phyloP scores from a whole-genome alignment of 257 asterid species.

The Fraxinus pennsylvanica region DNA sequence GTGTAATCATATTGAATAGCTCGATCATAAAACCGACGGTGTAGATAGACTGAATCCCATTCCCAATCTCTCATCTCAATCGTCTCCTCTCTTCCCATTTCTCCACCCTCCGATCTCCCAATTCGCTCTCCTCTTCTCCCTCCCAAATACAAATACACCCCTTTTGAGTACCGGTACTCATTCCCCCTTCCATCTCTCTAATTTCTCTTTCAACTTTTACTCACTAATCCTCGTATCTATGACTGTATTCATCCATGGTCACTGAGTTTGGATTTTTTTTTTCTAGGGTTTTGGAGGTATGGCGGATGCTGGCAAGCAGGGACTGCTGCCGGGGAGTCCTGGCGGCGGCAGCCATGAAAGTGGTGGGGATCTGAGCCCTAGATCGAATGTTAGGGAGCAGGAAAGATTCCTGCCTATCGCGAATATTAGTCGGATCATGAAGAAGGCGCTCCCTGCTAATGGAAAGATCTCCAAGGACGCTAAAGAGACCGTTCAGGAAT shows the following conservation, averaged over 20 bases:
- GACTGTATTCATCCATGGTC: background rate
- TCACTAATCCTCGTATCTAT: background rate
- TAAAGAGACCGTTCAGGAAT: conserved; percentile 75
- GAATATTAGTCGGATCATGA: conserved; percentile 72
- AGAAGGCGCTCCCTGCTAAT: conserved; percentile 66
- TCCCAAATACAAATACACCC: conserved; percentile 35
- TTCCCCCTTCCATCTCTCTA: background rate
- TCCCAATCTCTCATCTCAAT: conserved; percentile 39
- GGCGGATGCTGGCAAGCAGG: conserved; percentile 51
- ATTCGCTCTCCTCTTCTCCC: conserved; percentile 34
- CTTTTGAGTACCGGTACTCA: conserved; percentile 5
- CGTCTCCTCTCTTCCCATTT: conserved; percentile 42
- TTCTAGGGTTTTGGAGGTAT: conserved; percentile 35
- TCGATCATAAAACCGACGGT: conserved; percentile 38
- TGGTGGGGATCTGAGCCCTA: conserved; percentile 66
- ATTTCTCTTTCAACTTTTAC: background rate
- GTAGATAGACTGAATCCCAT: conserved; percentile 35
- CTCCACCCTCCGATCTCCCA: conserved; percentile 43
- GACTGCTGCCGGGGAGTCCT: conserved; percentile 49
- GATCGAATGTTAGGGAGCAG: conserved; percentile 60
- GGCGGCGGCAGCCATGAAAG: conserved; percentile 60
- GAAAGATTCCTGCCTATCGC: conserved; percentile 73
- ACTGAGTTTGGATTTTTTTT: background rate
- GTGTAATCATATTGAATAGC: conserved; percentile 8
- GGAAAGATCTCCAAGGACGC: conserved; percentile 72